Evolutionary conservation across 2,329 filamentous ascomycete species (phyloP), one percentile per base, ranked within the genome.

Genomic region (Aureobasidium sp.): DNA sequence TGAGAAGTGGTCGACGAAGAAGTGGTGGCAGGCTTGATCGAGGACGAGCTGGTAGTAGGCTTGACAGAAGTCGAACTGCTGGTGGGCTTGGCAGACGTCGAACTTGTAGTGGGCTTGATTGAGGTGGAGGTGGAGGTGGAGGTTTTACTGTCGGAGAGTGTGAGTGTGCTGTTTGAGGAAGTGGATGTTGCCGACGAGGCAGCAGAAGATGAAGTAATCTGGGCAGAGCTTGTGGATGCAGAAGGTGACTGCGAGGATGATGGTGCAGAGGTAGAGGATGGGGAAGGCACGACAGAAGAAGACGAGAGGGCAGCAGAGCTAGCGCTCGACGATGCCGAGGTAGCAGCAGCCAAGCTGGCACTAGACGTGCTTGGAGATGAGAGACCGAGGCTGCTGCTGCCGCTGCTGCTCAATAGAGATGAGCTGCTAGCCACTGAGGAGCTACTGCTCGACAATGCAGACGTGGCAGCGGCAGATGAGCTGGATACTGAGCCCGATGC

Each of bases 151-250:
- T 11, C 14, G 44, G 56, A 51, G 12, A 34, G 17, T 49, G 42
- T 60, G 56, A 60, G 56, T 60, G 56, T 60, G 44, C 56, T 60
- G 56, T 44, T 25, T 34, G 22, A 39, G 34, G 56, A 51, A 5
- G 14, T 9, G 37, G 17, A 17, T 7, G 42, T 48, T 29, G 41
- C 27, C n/a, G 42, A 58, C 5, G 55, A 12, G 4, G 44, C 44
- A 47, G 44, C 44, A 47, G 44, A 22, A 36, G 55, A 58, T 20
- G 42, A 39, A 8, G 55, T 37, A 42, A 20, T n/a, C 27, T 27
- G 44, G 15, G 25, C 5, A 29, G 44, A 17, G 25, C 44, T 47
- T 20, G 42, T 17, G 15, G 31, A 12, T 37, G 44, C 15, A n/a
- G 42, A 58, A 45, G 27, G 25, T 0, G 42, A 29, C n/a, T 44